Percentiles rank a stretch among this genome's conserved stretches.
phyloP scores from a whole-genome alignment of 179 eudicot species.

The Nepenthes alata region DNA sequence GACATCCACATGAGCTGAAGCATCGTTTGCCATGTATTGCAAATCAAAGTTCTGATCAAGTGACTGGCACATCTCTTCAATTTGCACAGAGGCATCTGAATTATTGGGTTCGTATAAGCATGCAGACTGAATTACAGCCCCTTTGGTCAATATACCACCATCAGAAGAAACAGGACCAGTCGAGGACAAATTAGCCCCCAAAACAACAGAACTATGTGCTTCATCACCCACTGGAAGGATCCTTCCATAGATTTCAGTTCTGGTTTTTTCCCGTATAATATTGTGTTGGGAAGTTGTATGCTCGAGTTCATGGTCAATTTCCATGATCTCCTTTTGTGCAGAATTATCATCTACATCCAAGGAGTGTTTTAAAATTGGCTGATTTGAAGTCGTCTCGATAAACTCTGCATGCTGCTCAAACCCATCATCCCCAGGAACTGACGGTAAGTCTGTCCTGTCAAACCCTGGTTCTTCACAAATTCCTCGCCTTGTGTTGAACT shows the following conservation, averaged over 20 bases:
- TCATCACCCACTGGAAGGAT: conserved; percentile 20
- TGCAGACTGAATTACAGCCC: conserved; percentile 11
- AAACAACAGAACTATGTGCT: conserved; percentile 13
- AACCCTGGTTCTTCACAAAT: conserved; percentile 15
- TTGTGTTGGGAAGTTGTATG: conserved; percentile 16
- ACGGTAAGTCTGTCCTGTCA: conserved; percentile 16
- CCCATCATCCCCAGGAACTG: conserved; percentile 16
- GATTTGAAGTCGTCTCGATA: conserved; percentile 13
- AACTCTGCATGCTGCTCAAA: conserved; percentile 8
- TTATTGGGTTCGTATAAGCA: conserved; percentile 10
- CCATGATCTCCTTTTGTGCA: conserved; percentile 14
- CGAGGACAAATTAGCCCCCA: conserved; percentile 15
- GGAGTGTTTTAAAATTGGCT: conserved; percentile 9
- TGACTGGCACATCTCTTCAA: conserved; percentile 14
- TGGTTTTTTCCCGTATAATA: conserved; percentile 15
- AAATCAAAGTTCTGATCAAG: conserved; percentile 19
- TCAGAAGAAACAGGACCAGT: conserved; percentile 18
- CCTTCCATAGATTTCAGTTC: conserved; percentile 14
- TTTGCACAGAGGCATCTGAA: conserved; percentile 9
- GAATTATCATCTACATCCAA: conserved; percentile 11
- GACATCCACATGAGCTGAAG: conserved; percentile 16
- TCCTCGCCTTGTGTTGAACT: conserved; percentile 11
- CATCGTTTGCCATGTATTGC: conserved; percentile 19
- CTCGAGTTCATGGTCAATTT: conserved; percentile 13
- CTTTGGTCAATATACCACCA: conserved; percentile 16